A percentile compares a stretch with the other conserved stretches of the same genome.
These are phyloP conservation scores for Verticillium nonalfalfae DNA, from an alignment of 2,329 filamentous ascomycete species.

Conservation along the genomic window DNA sequence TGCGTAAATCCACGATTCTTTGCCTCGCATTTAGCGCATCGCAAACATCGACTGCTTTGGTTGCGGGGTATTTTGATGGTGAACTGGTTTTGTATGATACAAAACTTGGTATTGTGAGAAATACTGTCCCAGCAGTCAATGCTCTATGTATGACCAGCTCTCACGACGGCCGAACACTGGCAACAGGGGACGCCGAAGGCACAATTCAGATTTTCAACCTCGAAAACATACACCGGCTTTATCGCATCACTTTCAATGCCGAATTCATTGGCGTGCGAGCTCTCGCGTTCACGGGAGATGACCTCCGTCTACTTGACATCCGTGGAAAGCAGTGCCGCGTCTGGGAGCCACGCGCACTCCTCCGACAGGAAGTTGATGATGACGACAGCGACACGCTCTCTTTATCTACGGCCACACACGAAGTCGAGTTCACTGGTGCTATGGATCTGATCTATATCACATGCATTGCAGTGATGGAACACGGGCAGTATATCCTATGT, in stretches of 20 bases:
- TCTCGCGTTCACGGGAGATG: background rate
- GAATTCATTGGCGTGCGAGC: background rate
- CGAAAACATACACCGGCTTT: background rate
- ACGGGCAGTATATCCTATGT: background rate
- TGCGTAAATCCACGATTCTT: background rate
- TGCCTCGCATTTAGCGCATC: background rate
- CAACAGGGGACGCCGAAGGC: background rate
- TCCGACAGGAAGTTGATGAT: background rate
- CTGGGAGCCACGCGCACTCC: background rate
- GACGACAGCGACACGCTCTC: background rate
- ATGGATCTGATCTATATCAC: background rate
- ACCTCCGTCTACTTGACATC: background rate
- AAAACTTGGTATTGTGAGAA: background rate
- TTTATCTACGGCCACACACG: background rate
- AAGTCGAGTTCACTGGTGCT: background rate
- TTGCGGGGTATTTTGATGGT: background rate
- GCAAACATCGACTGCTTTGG: background rate
- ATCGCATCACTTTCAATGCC: background rate
- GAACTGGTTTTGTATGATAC: background rate
- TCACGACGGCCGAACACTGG: background rate
- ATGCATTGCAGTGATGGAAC: background rate
- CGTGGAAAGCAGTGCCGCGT: background rate
- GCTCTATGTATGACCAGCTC: background rate
- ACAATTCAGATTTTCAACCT: background rate
- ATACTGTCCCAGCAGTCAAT: background rate